phyloP scores from a whole-genome alignment of 495 filamentous ascomycete species.

The Trichoderma parareesei region DNA sequence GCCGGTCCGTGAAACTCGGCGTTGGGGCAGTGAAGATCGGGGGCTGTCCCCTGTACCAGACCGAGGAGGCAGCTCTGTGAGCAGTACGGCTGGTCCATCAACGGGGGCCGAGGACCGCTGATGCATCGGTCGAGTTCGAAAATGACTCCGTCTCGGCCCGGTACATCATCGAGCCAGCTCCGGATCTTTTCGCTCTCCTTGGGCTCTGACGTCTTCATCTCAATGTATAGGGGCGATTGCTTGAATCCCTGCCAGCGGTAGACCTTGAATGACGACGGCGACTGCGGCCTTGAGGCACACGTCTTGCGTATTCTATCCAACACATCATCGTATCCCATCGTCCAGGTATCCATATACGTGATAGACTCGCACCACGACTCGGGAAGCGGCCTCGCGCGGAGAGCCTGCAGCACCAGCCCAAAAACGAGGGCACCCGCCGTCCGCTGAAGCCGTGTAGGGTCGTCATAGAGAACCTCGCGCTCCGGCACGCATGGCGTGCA shows the following conservation, averaged over 20 bases:
- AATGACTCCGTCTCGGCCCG: background rate
- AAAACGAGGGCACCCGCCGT: constrained; percentile 41
- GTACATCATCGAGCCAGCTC: background rate
- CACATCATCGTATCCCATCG: constrained; percentile 29
- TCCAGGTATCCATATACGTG: constrained; percentile 26
- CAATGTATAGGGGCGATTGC: background rate
- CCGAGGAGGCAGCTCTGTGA: constrained; percentile 36
- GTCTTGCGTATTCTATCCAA: constrained; percentile 24
- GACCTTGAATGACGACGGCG: background rate
- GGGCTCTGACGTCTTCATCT: background rate
- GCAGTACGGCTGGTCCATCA: constrained; percentile 32
- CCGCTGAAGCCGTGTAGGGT: constrained; percentile 27
- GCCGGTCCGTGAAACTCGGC: background rate
- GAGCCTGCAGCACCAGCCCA: constrained; percentile 38
- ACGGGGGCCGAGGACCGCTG: constrained; percentile 11
- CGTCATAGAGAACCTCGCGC: constrained; percentile 28
- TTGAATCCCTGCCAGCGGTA: background rate
- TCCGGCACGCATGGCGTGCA: constrained; percentile 33
- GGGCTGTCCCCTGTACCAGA: constrained; percentile 18
- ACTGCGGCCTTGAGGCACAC: constrained; percentile 16
- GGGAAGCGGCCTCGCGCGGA: constrained; percentile 25
- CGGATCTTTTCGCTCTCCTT: background rate
- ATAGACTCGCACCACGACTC: constrained; percentile 32
- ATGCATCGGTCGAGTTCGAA: constrained; percentile 1
- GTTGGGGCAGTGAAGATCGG: background rate